These are phyloP conservation scores for Malus hybrid DNA, from an alignment of 331 rosid species.

Conservation along the genomic window DNA sequence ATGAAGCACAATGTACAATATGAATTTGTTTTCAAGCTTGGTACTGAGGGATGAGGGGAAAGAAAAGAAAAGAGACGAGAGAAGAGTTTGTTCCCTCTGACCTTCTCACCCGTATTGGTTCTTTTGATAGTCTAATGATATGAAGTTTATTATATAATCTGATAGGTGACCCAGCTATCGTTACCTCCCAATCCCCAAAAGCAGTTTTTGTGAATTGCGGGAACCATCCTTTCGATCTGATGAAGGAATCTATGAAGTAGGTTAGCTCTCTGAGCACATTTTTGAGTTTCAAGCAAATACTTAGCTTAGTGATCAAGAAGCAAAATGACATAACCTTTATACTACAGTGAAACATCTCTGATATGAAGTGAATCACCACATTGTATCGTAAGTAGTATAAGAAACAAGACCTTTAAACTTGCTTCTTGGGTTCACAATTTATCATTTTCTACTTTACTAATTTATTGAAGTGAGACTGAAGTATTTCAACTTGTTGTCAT, in stretches of 20 bases:
- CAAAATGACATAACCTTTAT: background rate
- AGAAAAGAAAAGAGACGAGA: background rate
- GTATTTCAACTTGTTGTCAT: background rate
- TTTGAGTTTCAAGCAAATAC: conserved; percentile 9
- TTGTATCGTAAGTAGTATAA: background rate
- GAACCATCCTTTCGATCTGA: conserved; percentile 28
- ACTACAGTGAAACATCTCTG: background rate
- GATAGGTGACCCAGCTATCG: conserved; percentile 33
- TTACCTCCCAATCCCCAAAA: conserved; percentile 25
- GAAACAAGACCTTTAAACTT: background rate
- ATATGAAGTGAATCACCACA: background rate
- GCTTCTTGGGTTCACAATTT: background rate
- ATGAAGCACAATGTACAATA: background rate
- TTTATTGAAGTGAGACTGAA: background rate
- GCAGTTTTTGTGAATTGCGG: conserved; percentile 42
- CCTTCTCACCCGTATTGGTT: background rate
- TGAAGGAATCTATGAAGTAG: conserved; percentile 36
- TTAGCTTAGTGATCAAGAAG: background rate
- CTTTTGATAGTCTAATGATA: background rate
- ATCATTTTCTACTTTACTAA: background rate
- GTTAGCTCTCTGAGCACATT: conserved; percentile 10
- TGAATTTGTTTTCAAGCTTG: background rate
- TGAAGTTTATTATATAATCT: background rate
- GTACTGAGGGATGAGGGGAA: background rate
- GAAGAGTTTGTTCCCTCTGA: background rate